Percentiles rank a stretch among this genome's conserved stretches.
Evolutionary conservation across 495 filamentous ascomycete species (phyloP).

Genomic region (Penicillium argentinense): DNA sequence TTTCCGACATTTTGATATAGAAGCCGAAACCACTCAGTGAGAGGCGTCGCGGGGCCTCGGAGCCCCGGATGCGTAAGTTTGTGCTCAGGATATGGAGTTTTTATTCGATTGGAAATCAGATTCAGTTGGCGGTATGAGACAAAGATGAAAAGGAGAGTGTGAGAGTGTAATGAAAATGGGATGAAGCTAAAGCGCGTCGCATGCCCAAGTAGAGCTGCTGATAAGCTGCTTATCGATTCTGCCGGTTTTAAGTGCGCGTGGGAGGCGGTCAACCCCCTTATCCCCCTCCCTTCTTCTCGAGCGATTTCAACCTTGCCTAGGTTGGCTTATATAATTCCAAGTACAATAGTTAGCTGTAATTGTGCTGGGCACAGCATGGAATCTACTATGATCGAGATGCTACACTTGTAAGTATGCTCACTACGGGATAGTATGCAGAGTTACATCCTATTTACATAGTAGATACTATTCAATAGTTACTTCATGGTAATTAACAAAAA

Average conservation of each 20-base stretch:
- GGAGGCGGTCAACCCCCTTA: background rate
- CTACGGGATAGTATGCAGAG: too few species aligned
- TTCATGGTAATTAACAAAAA: background rate
- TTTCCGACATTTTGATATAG: conserved; percentile 2
- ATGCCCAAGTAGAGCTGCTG: too few species aligned
- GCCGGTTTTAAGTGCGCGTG: background rate
- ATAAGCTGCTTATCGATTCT: background rate
- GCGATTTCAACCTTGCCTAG: too few species aligned
- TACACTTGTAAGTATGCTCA: too few species aligned
- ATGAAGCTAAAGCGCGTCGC: background rate
- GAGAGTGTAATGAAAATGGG: background rate
- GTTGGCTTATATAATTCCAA: too few species aligned
- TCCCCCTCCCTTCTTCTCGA: too few species aligned
- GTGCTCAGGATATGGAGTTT: background rate
- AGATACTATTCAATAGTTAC: too few species aligned
- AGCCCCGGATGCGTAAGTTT: background rate
- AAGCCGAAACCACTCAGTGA: background rate
- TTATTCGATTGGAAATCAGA: background rate
- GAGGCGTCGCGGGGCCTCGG: background rate
- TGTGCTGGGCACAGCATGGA: too few species aligned
- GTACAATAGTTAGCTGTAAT: too few species aligned
- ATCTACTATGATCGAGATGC: too few species aligned
- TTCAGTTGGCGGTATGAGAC: too few species aligned
- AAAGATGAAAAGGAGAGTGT: background rate
- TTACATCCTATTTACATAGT: too few species aligned